Evolutionary conservation across 176 grass and related monocot species (phyloP), one percentile per base, ranked within the genome.

Genomic region (Aegilops tauschii): DNA sequence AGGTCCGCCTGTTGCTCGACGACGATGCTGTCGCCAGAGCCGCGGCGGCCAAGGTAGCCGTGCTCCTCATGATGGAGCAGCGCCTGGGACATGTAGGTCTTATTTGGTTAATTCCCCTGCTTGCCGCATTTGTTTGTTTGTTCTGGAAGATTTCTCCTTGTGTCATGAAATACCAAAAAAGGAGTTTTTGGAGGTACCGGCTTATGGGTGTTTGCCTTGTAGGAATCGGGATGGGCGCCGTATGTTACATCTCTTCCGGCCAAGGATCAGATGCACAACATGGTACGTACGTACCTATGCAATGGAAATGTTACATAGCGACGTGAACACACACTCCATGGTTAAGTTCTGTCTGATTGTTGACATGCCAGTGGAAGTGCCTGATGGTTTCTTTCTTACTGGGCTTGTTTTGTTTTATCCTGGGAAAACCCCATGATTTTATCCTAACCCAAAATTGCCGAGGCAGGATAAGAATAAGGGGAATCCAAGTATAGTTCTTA

Each of bases 241-340:
- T 91, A 94, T 58, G 52, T 89, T 30, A 62, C 56, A 34, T 73
- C 44, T 40, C 92, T 94, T 65, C 92, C 92, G 20, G 56, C 37
- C 59, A 79, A 84, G 56, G 87, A 79, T 89, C 80, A 91, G 77
- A 91, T 91, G 92, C 92, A 94, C 85, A 91, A 85, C 73, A 73
- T 88, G 87, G 92, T 94, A 94, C 16, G 27, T 3, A 28, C 27
- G 16, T 37, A 37, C 36, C 5, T 39, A 47, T 86, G 42, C 14
- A 61, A 65, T 47, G 5, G 13, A 82, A 45, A 58, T 76, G 36
- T 34, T 28, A 6, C 11, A 4, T 31, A 18, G 16, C 14, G 10
- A 45, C 3, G 11, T 4, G 1, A 45, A 45, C 44, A 74, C n/a
- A 74, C 12, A 16, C 52, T 45, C 37, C n/a, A 12, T 25, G 16